Evolutionary conservation across 1,139 yeast genomes (phyloP), one percentile per base, ranked within the genome.

Genomic region (Scheffersomyces parashehatae): DNA sequence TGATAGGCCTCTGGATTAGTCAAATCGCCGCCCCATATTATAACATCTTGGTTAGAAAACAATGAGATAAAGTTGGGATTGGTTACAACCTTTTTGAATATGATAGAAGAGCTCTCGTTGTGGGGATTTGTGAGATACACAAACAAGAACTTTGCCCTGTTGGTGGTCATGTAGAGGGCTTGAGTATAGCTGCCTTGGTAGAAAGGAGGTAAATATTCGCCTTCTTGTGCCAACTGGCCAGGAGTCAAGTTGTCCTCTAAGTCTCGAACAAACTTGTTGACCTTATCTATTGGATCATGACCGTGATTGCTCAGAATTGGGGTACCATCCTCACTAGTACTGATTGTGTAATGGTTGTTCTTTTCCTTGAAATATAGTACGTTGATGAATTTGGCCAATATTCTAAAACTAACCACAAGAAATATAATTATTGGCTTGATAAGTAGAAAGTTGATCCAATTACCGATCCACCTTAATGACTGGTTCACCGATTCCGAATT

Each of bases 1-100:
- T 89, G 96, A 57, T 82, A 85, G 1, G 95, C 88, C 63, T 93
- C 98, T 11, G 90, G 81, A 48, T 84, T 82, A 12, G 81, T 77
- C 28, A 87, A 80, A 59, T 88, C 87, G 7, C 97, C 97, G 31
- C 95, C 96, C 98, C 98, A 93, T 4, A 89, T 68, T 3, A 89
- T 56, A 3, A 83, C 62, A 7, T 53, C 54, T 77, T 70, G 41
- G 75, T 51, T 43, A 12, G 50, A 45, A 38, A 88, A 65, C 39
- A 85, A 67, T 8, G 68, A 66, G 6, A 79, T 66, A 44, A 89
- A 82, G 29, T 65, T 66, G 1, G 75, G 76, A 50, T 80, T 73
- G 32, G 83, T 67, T 36, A 90, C 64, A 3, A 87, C 75, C 11
- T 75, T 73, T n/a, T 75, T 65, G 45, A 83, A 79, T 44, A 88